Percentiles rank a stretch among this genome's conserved stretches.
Evolutionary conservation across 495 filamentous ascomycete genomes (phyloP).

Genomic region (Aspergillus nanangensis): DNA sequence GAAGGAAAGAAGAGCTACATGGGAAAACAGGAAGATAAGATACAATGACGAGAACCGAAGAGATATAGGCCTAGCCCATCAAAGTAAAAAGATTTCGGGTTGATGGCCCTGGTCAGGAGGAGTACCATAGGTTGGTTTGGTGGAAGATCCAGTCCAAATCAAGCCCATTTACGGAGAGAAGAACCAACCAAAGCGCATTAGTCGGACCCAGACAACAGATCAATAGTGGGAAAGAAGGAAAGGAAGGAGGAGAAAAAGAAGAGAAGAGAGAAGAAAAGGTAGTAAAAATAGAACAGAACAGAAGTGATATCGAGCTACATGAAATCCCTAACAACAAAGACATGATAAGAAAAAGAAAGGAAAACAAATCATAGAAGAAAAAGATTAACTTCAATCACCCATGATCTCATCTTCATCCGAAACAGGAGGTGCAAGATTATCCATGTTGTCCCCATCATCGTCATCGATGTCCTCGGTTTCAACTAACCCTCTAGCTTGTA

Average conservation of each 20-base stretch:
- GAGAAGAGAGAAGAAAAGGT: constrained; percentile 11
- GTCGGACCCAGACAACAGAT: background rate
- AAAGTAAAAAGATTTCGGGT: too few relatives aligned
- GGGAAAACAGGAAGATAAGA: too few relatives aligned
- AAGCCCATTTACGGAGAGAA: too few relatives aligned
- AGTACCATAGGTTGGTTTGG: too few relatives aligned
- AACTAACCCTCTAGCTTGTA: constrained; percentile 54
- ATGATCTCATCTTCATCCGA: constrained; percentile 65
- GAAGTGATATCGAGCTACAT: constrained; percentile 1
- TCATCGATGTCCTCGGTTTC: constrained; percentile 54
- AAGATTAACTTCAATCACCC: constrained; percentile 43
- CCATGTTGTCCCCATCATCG: constrained; percentile 42
- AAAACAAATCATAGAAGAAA: background rate
- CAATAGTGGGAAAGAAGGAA: background rate
- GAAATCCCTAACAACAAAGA: background rate
- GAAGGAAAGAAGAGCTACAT: too few relatives aligned
- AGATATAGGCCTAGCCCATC: too few relatives aligned
- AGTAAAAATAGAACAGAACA: constrained; percentile 5
- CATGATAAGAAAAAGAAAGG: background rate
- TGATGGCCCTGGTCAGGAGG: too few relatives aligned
- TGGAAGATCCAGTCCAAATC: too few relatives aligned
- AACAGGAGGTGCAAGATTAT: constrained; percentile 36
- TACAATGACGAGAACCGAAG: too few relatives aligned
- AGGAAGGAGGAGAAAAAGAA: background rate
- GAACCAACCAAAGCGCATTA: background rate